Conservation (phyloP, 1,284 basidiomycete genomes). For the Amylostereum areolatum region DNA sequence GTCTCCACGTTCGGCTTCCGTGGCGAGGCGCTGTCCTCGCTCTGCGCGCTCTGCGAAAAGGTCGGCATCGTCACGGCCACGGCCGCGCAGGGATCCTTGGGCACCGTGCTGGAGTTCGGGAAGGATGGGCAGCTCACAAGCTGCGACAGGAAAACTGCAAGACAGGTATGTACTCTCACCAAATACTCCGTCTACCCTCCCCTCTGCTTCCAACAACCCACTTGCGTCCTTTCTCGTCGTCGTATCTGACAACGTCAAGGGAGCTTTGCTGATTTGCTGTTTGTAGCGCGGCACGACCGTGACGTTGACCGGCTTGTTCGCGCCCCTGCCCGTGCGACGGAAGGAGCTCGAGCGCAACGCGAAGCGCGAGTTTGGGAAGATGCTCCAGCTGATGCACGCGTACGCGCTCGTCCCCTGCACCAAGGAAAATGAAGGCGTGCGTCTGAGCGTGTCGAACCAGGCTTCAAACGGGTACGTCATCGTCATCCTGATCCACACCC, state of each 20-base stretch:
- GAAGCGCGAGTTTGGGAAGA: conserved; percentile 90
- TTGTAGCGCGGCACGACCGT: conserved; percentile 85
- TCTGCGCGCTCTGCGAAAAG: conserved; percentile 79
- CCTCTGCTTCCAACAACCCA: too few species aligned
- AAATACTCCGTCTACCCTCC: background rate
- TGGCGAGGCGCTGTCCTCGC: conserved; percentile 90
- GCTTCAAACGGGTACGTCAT: conserved; percentile 62
- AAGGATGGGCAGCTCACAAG: conserved; percentile 51
- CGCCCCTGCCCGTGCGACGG: conserved; percentile 81
- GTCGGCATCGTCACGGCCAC: conserved; percentile 76
- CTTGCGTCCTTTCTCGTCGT: background rate
- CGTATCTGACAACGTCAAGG: too few species aligned
- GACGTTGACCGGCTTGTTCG: conserved; percentile 70
- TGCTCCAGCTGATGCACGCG: conserved; percentile 75
- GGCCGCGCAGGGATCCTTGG: conserved; percentile 65
- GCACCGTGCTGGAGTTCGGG: conserved; percentile 71
- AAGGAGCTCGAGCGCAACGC: conserved; percentile 89
- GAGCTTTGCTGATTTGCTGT: conserved; percentile 6
- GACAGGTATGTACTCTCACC: conserved; percentile 50
- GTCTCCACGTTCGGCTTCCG: conserved; percentile 92
- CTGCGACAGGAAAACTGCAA: conserved; percentile 53
- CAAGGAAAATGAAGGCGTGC: conserved; percentile 47
- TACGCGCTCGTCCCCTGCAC: conserved; percentile 86
- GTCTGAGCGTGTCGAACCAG: conserved; percentile 75
- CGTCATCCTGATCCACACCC: background rate